Evolutionary conservation across 148 eudicot species (phyloP), one percentile per base, ranked within the genome.

Genomic region (Rhododendron ferrugineum): DNA sequence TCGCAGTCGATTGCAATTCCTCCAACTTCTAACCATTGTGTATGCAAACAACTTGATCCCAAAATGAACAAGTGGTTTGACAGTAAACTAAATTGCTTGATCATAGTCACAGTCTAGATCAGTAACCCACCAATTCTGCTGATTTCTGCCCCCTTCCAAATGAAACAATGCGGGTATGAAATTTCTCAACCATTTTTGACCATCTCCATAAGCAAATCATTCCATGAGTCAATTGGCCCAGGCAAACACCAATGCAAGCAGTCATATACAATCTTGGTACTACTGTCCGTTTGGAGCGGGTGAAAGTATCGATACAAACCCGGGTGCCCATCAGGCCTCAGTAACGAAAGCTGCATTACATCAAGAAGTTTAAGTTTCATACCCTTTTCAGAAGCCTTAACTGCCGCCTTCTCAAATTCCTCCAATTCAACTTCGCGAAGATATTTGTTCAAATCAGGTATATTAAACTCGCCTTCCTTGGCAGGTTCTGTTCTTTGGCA

Each of bases 181-280:
- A 30, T 30, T 30, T 78, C 34, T 87, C 88, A 87, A 62, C 85
- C 84, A 74, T 87, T 85, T 36, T 90, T 79, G 2, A 91, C 78
- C 92, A 94, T 89, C 83, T 94, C 85, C 92, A 93, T 91, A 3
- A 94, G 81, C 32, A 94, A 75, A 87, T 93, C 95, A 85, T 94
- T 94, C 97, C 97, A 94, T 10, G 95, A 56, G 75, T 94, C 97
- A 15, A 94, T 94, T 15, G 97, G 97, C 66, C 97, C 97, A 0
- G 97, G 97, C 86, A 94, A 84, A 85, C 97, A 94, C 97, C 97
- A 94, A 54, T 94, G 97, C 87, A 94, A 64, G 82, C 97, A 94
- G 86, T 94, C 97, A 44, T 85, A 88, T 11, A 88, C 86, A 11
- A 88, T 84, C 80, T 34, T 68, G 1, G 87, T 87, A 72, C 88